Conservation (phyloP, 2,329 filamentous ascomycete species). For the Geosmithia putterillii region DNA sequence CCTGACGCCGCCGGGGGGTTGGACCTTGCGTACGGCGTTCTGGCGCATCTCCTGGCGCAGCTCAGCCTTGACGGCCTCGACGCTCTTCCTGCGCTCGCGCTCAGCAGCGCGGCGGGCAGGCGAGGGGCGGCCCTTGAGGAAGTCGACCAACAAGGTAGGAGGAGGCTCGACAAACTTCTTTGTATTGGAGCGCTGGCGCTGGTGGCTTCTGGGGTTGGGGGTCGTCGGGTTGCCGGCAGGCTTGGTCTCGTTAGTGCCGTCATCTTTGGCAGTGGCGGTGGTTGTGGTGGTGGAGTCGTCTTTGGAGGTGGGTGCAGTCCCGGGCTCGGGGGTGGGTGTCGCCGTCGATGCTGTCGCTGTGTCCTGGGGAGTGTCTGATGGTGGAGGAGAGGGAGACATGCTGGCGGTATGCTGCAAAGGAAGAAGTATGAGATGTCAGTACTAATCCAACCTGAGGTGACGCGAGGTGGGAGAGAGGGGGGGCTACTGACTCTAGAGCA, state of each 20-base stretch:
- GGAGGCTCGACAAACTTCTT: constrained; percentile 21
- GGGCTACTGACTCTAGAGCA: neutral
- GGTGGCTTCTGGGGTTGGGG: constrained; percentile 12
- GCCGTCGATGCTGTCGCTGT: neutral
- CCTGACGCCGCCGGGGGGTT: constrained; percentile 54
- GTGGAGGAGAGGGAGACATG: neutral
- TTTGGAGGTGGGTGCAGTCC: neutral
- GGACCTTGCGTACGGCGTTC: constrained; percentile 44
- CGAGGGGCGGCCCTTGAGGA: constrained; percentile 43
- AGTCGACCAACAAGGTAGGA: constrained; percentile 40
- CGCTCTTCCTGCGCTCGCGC: constrained; percentile 40
- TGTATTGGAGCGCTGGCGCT: constrained; percentile 12
- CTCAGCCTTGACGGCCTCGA: constrained; percentile 46
- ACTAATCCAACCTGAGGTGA: too few relatives aligned
- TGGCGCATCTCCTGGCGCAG: constrained; percentile 42
- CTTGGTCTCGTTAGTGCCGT: neutral
- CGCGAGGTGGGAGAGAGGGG: neutral
- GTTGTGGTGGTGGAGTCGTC: neutral
- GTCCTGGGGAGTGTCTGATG: neutral
- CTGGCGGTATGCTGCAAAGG: neutral
- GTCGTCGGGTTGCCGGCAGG: constrained; percentile 1
- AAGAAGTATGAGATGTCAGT: neutral
- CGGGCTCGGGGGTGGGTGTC: neutral
- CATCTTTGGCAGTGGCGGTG: neutral
- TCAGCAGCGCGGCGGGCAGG: constrained; percentile 41